Conservation (phyloP, 768 basidiomycete genomes). For the Tulasnella sp. region DNA sequence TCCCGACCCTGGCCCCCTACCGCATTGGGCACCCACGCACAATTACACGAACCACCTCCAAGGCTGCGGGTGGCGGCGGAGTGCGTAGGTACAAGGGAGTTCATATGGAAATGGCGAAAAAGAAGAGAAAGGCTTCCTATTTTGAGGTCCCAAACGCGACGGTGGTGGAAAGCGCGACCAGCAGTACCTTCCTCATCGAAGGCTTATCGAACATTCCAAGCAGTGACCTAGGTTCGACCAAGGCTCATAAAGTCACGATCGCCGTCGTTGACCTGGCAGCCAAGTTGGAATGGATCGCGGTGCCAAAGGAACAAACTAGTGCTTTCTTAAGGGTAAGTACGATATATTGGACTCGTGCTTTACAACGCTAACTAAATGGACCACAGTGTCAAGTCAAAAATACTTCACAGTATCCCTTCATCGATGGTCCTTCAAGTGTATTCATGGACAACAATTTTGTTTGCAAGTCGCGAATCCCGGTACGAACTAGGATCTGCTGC, state of each 20-base stretch:
- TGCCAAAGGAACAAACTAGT: slow-evolving; percentile 30
- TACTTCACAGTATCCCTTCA: slow-evolving; percentile 27
- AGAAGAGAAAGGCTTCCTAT: too few relatives aligned
- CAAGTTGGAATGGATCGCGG: slow-evolving; percentile 31
- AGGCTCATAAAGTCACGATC: slow-evolving; percentile 31
- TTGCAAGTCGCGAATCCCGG: slow-evolving; percentile 31
- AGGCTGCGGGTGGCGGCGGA: background rate
- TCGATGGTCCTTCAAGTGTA: slow-evolving; percentile 28
- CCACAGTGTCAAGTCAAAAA: slow-evolving; percentile 30
- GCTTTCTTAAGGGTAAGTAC: slow-evolving; percentile 28
- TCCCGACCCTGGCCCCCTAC: slow-evolving; percentile 30
- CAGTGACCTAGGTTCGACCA: background rate
- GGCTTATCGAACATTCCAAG: slow-evolving; percentile 31
- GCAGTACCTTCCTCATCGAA: slow-evolving; percentile 30
- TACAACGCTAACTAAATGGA: background rate
- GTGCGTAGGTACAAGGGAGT: background rate
- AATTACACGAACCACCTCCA: too few relatives aligned
- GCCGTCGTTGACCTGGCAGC: slow-evolving; percentile 30
- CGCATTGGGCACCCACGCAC: slow-evolving; percentile 23
- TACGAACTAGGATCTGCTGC: background rate
- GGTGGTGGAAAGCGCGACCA: slow-evolving; percentile 25
- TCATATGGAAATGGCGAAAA: background rate
- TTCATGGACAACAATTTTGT: slow-evolving; percentile 33
- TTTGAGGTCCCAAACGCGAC: background rate
- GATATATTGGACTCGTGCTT: background rate